Percentiles rank a stretch among this genome's conserved stretches.
phyloP scores from a whole-genome alignment of 164 flowering plant genomes.

The Houttuynia cordata region DNA sequence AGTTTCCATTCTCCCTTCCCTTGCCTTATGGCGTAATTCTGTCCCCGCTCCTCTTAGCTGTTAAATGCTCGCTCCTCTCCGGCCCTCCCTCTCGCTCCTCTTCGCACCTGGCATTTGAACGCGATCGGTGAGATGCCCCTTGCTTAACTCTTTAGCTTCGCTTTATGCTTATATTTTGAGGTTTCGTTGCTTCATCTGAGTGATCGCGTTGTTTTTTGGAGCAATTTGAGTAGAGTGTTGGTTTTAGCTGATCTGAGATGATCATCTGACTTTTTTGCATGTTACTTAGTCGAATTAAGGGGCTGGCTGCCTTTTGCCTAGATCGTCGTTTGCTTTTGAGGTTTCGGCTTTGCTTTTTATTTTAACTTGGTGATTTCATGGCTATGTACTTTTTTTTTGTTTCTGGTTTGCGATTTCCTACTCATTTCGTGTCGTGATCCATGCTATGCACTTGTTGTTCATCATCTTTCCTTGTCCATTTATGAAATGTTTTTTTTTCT shows the following conservation, averaged over 20 bases:
- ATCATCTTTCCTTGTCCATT: not conserved
- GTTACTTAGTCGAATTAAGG: not conserved
- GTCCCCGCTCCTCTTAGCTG: conserved; percentile 5
- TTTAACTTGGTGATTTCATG: not conserved
- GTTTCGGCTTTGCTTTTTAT: not conserved
- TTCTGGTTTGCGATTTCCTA: too few relatives aligned
- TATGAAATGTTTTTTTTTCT: not conserved
- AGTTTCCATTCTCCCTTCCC: conserved; percentile 9
- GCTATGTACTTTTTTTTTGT: not conserved
- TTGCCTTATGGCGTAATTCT: conserved; percentile 75
- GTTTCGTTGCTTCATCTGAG: not conserved
- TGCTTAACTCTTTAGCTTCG: too few relatives aligned
- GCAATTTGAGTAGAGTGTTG: not conserved
- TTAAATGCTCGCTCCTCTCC: conserved; percentile 7
- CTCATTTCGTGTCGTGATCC: not conserved
- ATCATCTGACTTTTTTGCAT: not conserved
- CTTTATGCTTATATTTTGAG: too few relatives aligned
- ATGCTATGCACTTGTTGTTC: not conserved
- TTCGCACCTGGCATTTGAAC: too few relatives aligned
- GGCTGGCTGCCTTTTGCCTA: not conserved
- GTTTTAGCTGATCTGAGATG: not conserved
- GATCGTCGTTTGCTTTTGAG: conserved; percentile 1
- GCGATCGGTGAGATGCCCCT: too few relatives aligned
- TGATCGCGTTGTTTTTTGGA: not conserved
- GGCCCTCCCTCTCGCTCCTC: conserved; percentile 1